Evolutionary conservation across 2,329 filamentous ascomycete genomes (phyloP).

Genomic region (Cladosporium velox): DNA sequence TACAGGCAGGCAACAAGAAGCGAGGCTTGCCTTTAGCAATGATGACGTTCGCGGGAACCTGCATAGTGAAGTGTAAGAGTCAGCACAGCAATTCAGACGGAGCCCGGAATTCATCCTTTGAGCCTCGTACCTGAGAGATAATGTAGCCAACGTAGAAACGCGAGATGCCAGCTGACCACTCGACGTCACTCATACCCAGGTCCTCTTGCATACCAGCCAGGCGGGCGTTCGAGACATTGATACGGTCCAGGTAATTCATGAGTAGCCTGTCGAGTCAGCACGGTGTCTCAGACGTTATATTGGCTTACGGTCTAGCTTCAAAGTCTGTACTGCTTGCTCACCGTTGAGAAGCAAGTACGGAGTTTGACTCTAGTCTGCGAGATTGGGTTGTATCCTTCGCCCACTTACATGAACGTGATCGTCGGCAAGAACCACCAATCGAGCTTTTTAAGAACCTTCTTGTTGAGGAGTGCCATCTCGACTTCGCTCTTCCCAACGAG

Average conservation of each 20-base stretch:
- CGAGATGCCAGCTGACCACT: slow-evolving; percentile 47
- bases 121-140: slow-evolving; percentile 34
- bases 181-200: slow-evolving; percentile 46
- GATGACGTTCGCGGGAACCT: slow-evolving; percentile 42
- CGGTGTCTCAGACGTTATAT: neutral
- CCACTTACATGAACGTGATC: neutral
- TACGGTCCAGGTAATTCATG: slow-evolving; percentile 29
- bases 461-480: slow-evolving; percentile 20
- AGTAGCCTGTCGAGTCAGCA: slow-evolving; percentile 15
- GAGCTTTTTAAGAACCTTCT: slow-evolving; percentile 21
- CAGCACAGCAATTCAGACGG: neutral
- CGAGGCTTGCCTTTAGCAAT: slow-evolving; percentile 40
- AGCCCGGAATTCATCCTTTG: neutral
- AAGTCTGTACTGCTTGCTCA: too few relatives aligned
- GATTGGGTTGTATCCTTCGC: too few relatives aligned
- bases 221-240: slow-evolving; percentile 45
- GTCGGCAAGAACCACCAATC: slow-evolving; percentile 23
- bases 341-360: too few relatives aligned
- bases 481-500: slow-evolving; percentile 20
- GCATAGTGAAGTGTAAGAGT: slow-evolving; percentile 11
- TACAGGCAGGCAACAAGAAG: slow-evolving; percentile 35
- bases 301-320: too few relatives aligned
- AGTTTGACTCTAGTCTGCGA: too few relatives aligned
- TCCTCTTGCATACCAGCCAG: slow-evolving; percentile 49
- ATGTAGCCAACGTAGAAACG: slow-evolving; percentile 45